Evolutionary conservation across 2,329 filamentous ascomycete species (phyloP).

Genomic region (Chrysoporthe deuterocubensis): DNA sequence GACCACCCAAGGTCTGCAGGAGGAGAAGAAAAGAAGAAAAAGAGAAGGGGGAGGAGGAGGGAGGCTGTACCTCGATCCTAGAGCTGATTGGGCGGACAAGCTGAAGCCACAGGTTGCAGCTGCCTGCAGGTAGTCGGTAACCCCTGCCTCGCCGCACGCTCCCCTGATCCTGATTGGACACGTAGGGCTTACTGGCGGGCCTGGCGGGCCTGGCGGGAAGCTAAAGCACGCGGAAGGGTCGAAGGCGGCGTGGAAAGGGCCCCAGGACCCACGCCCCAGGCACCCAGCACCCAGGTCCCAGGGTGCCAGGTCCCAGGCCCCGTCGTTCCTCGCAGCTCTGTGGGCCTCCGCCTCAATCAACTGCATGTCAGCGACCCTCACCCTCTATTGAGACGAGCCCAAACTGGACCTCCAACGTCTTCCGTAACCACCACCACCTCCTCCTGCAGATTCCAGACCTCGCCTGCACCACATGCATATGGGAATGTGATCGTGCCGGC

Average conservation of each 20-base stretch:
- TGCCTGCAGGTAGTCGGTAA: not conserved
- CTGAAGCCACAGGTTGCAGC: constrained; percentile 7
- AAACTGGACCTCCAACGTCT: not conserved
- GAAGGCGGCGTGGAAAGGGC: not conserved
- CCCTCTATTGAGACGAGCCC: not conserved
- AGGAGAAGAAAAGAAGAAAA: not conserved
- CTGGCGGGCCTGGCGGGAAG: constrained; percentile 8
- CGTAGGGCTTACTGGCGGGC: not conserved
- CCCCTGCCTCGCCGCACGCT: not conserved
- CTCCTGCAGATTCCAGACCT: not conserved
- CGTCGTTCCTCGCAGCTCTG: not conserved
- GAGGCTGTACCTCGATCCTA: not conserved
- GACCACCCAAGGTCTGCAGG: not conserved
- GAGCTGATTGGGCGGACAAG: not conserved
- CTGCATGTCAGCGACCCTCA: not conserved
- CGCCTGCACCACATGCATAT: not conserved
- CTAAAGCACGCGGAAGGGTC: not conserved
- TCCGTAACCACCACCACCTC: not conserved
- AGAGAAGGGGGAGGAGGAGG: not conserved
- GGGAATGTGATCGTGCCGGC: not conserved
- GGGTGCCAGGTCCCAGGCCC: not conserved
- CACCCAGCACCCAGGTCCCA: too few relatives aligned
- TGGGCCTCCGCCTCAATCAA: not conserved
- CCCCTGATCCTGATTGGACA: not conserved
- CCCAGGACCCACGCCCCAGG: too few relatives aligned